Conservation (phyloP, 179 eudicot genomes). For the Patellifolia procumbens region DNA sequence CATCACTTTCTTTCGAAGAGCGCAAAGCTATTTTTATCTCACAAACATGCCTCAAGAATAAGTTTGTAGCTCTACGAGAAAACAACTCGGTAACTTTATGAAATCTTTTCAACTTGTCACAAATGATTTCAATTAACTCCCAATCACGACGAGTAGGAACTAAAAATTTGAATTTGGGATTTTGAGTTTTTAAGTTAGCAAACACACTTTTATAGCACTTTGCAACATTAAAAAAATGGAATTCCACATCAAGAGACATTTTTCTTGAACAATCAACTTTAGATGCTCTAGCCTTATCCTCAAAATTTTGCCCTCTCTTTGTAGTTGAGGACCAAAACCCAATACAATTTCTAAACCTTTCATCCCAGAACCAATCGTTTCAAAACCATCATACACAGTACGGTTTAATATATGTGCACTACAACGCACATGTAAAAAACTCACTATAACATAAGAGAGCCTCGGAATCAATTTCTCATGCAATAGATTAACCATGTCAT, state of each 20-base stretch:
- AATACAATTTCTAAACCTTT: neutral
- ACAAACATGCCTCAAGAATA: too few relatives aligned
- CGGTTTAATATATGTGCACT: neutral
- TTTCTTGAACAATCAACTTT: neutral
- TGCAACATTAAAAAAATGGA: neutral
- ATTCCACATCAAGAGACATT: neutral
- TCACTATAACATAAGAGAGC: neutral
- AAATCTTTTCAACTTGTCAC: conserved; percentile 5
- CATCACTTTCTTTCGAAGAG: too few relatives aligned
- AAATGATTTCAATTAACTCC: neutral
- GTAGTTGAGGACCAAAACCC: neutral
- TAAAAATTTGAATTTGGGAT: too few relatives aligned
- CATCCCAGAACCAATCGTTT: neutral
- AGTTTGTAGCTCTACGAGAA: too few relatives aligned
- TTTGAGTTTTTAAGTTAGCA: too few relatives aligned
- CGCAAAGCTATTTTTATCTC: too few relatives aligned
- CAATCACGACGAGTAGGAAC: too few relatives aligned
- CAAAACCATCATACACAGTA: neutral
- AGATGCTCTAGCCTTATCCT: too few relatives aligned
- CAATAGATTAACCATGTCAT: too few relatives aligned
- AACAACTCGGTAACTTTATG: conserved; percentile 1
- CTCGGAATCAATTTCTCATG: neutral
- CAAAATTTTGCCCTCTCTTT: neutral
- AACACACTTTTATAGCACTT: too few relatives aligned
- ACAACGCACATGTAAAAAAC: neutral